Evolutionary conservation across 1,284 basidiomycete genomes (phyloP).

Genomic region (Phellopilus nigrolimitatus): DNA sequence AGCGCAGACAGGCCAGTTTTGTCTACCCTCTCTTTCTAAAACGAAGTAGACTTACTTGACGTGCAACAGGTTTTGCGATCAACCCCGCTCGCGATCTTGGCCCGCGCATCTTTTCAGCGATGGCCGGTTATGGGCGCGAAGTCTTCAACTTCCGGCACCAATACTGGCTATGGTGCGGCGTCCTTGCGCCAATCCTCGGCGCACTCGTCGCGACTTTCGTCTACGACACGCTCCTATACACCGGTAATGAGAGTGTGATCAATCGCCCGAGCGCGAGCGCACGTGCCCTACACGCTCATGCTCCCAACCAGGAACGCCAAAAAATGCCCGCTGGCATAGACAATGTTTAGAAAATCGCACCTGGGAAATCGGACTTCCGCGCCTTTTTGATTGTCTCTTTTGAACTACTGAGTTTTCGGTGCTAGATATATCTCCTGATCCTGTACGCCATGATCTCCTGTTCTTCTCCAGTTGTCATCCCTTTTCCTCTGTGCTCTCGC

Average conservation of each 20-base stretch:
- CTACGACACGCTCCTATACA: slow-evolving; percentile 36
- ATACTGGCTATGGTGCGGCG: slow-evolving; percentile 49
- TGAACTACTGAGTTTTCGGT: too few relatives aligned
- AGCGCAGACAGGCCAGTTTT: slow-evolving; percentile 58
- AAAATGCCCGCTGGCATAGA: slow-evolving; percentile 7
- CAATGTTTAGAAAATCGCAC: background rate
- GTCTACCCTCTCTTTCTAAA: slow-evolving; percentile 24
- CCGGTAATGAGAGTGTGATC: slow-evolving; percentile 28
- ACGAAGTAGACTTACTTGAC: slow-evolving; percentile 13
- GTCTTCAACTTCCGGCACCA: slow-evolving; percentile 30
- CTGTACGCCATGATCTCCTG: too few relatives aligned
- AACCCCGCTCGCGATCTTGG: slow-evolving; percentile 66
- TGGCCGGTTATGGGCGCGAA: slow-evolving; percentile 53
- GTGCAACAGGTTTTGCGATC: slow-evolving; percentile 54
- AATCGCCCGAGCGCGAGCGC: slow-evolving; percentile 15
- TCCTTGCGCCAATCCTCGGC: slow-evolving; percentile 34
- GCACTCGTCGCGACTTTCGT: slow-evolving; percentile 32
- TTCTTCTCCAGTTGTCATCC: too few relatives aligned
- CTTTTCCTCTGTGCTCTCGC: too few relatives aligned
- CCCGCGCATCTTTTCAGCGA: slow-evolving; percentile 53
- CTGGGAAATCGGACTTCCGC: background rate
- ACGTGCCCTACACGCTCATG: background rate
- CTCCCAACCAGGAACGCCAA: background rate
- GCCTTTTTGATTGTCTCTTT: background rate
- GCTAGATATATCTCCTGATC: too few relatives aligned